These are phyloP conservation scores for Cladosporium sp. DNA, from an alignment of 2,329 filamentous ascomycete genomes.

Conservation along the genomic window DNA sequence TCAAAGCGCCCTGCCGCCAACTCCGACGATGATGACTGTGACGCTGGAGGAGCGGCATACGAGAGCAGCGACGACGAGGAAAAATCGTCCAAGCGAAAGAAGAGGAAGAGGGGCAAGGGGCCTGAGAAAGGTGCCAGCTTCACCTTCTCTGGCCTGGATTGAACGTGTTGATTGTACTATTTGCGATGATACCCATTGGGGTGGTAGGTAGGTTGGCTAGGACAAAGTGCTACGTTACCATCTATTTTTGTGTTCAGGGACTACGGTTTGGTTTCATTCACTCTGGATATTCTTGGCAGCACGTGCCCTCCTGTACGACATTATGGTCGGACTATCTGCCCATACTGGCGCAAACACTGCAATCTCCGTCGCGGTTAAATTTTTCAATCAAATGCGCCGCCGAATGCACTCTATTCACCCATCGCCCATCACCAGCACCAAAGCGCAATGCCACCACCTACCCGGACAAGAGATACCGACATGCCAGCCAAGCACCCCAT, in stretches of 20 bases:
- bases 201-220: slow-evolving; percentile 5
- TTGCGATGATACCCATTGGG: slow-evolving; percentile 18
- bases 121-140: slow-evolving; percentile 27
- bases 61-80: slow-evolving; percentile 48
- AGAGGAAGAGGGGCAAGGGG: slow-evolving; percentile 40
- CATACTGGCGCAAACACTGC: not conserved
- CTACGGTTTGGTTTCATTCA: not conserved
- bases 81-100: slow-evolving; percentile 46
- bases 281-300: not conserved
- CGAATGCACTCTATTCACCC: not conserved
- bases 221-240: not conserved
- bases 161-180: not conserved
- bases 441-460: not conserved
- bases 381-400: too few relatives aligned
- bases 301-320: not conserved
- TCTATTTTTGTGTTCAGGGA: not conserved
- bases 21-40: slow-evolving; percentile 46
- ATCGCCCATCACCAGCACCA: not conserved
- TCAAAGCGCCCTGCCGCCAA: slow-evolving; percentile 50
- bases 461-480: not conserved
- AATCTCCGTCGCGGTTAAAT: too few relatives aligned
- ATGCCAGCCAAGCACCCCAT: not conserved
- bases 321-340: not conserved
- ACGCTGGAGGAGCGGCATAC: slow-evolving; percentile 35
- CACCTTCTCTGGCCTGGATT: slow-evolving; percentile 36